These are phyloP conservation scores for Venturia effusa DNA, from an alignment of 2,329 filamentous ascomycete species.

Conservation along the genomic window DNA sequence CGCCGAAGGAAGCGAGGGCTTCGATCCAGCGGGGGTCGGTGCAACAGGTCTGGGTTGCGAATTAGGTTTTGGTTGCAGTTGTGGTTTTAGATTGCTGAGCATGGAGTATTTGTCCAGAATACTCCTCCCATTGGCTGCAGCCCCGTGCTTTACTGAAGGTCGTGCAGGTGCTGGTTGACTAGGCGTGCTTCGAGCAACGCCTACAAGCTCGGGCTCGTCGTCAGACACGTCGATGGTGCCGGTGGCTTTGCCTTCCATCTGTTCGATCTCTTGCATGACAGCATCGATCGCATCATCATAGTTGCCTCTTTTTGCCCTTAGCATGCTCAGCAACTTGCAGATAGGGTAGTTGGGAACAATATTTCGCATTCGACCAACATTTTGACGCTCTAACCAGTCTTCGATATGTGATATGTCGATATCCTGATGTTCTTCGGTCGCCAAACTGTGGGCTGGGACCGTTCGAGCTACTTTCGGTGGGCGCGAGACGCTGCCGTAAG, in stretches of 20 bases:
- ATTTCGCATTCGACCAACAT: constrained; percentile 40
- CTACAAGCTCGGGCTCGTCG: constrained; percentile 12
- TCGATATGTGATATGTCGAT: constrained; percentile 33
- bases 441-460: constrained; percentile 15
- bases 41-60: background rate
- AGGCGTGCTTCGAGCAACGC: background rate
- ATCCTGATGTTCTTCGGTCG: background rate
- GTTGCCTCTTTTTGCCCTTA: constrained; percentile 40
- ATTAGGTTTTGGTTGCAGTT: background rate
- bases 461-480: constrained; percentile 29
- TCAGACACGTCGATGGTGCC: constrained; percentile 14
- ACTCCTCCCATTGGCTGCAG: background rate
- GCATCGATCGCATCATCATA: constrained; percentile 45
- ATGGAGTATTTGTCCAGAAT: background rate
- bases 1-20: background rate
- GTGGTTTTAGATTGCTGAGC: background rate
- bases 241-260: constrained; percentile 12
- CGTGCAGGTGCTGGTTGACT: background rate
- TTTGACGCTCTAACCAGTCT: constrained; percentile 38
- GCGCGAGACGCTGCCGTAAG: constrained; percentile 26
- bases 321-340: constrained; percentile 36
- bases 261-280: constrained; percentile 25
- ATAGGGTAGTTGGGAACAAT: constrained; percentile 39
- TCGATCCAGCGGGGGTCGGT: background rate
- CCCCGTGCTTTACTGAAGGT: background rate